Percentiles rank a stretch among this genome's conserved stretches.
phyloP scores from a whole-genome alignment of 2,329 filamentous ascomycete species.

The Alternaria dauci region DNA sequence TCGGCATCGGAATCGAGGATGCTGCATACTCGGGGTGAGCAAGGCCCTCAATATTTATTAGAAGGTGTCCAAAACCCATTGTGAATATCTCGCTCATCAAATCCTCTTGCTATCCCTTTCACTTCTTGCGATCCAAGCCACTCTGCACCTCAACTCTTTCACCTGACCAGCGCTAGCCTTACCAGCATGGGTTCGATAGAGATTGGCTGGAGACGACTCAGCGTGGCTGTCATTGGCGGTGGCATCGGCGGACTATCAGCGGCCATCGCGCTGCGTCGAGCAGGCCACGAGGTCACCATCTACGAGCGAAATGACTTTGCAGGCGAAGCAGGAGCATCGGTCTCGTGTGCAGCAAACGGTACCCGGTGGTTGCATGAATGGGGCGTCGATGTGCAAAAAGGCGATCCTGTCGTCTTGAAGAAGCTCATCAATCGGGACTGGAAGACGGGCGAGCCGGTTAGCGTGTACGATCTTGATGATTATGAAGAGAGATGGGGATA shows the following conservation, averaged over 20 bases:
- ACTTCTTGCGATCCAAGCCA: not conserved
- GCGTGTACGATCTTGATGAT: conserved; percentile 69
- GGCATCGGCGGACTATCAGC: conserved; percentile 63
- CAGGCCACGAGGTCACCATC: conserved; percentile 66
- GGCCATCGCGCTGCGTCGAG: conserved; percentile 61
- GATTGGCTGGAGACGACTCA: conserved; percentile 32
- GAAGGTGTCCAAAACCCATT: not conserved
- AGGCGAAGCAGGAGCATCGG: conserved; percentile 67
- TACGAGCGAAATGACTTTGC: conserved; percentile 73
- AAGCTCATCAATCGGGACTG: conserved; percentile 75
- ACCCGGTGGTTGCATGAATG: conserved; percentile 75
- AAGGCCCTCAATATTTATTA: not conserved
- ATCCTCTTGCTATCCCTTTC: not conserved
- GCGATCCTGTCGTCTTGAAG: conserved; percentile 70
- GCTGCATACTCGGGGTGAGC: not conserved
- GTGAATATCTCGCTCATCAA: not conserved
- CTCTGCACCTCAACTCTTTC: not conserved
- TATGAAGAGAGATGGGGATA: conserved; percentile 72
- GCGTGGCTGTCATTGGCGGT: conserved; percentile 59
- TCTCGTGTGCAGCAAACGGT: conserved; percentile 71
- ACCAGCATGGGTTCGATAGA: not conserved
- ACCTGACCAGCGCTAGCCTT: not conserved
- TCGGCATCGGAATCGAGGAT: not conserved
- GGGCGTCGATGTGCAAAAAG: conserved; percentile 69
- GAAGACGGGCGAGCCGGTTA: conserved; percentile 72